phyloP scores from a whole-genome alignment of 2,329 filamentous ascomycete genomes.

The Rutstroemia sp. region DNA sequence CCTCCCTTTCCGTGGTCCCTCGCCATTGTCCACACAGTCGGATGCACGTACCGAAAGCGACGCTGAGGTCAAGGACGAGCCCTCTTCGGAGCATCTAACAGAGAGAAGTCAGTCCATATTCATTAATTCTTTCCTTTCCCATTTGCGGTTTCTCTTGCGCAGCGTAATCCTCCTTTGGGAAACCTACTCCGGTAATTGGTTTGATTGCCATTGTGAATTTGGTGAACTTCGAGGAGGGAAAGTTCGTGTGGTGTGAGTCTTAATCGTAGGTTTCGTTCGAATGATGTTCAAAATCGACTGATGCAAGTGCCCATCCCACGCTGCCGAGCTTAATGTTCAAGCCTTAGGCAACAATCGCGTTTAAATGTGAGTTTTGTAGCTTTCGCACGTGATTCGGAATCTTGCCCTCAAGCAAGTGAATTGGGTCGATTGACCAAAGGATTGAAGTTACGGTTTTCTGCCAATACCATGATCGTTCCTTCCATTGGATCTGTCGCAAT shows the following conservation, averaged over 20 bases:
- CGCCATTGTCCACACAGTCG: not conserved
- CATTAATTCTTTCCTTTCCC: slow-evolving; percentile 9
- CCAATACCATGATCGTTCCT: not conserved
- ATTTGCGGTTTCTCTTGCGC: not conserved
- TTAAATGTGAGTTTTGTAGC: too few species aligned
- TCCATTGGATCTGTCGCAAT: not conserved
- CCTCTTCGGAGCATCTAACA: slow-evolving; percentile 49
- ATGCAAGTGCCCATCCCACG: slow-evolving; percentile 7
- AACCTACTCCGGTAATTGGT: slow-evolving; percentile 33
- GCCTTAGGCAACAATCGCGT: not conserved
- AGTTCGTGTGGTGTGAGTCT: slow-evolving; percentile 24
- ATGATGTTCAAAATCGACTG: slow-evolving; percentile 19
- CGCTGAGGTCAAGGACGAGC: slow-evolving; percentile 50
- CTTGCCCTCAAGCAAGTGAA: not conserved
- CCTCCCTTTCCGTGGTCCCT: not conserved
- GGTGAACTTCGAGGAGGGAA: slow-evolving; percentile 18
- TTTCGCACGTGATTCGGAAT: slow-evolving; percentile 1
- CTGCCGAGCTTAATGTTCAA: not conserved
- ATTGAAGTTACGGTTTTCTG: not conserved
- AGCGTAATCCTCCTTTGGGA: not conserved
- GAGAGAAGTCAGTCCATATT: slow-evolving; percentile 24
- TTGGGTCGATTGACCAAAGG: not conserved
- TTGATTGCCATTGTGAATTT: slow-evolving; percentile 29
- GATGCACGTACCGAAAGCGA: slow-evolving; percentile 43
- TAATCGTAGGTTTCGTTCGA: slow-evolving; percentile 14